Base-by-base conservation (phyloP, 768 basidiomycete species). In the Mycena albidolilacea region DNA sequence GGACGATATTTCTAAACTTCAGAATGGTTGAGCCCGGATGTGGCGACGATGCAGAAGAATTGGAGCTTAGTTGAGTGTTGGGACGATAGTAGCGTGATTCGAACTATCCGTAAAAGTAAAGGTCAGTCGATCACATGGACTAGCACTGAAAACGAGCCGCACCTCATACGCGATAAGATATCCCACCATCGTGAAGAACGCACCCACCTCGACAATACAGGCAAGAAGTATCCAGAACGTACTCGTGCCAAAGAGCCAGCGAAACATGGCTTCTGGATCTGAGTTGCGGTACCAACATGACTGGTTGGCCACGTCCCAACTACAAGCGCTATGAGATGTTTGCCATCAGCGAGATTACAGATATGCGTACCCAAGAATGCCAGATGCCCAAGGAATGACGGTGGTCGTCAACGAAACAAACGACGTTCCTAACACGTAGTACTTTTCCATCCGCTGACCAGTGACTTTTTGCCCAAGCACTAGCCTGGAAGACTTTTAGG, bases 81-180 rank as follows among this genome's bases (percentile, higher is more conserved):
- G 46, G 17, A 52, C 50, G 50, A 52, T 21, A 52, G 50, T 21
- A 21, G 50, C 50, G n/a, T 52, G 50, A 21, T 52, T 52, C 50
- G n/a, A 52, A 52, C 50, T 52, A 21, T 52, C n/a, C n/a, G 19
- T 52, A 23, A 52, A 52, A 5, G 19, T 52, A 23, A 52, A 52
- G n/a, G n/a, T 21, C n/a, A 52, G 50, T 52, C 21, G 11, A 11
- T 7, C n/a, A 21, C 50, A 21, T 21, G n/a, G 11, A 52, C 19
- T 10, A 23, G 50, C 50, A 21, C 50, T n/a, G 19, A 52, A 52
- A 2, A 52, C n/a, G 50, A 21, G 50, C 8, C 50, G 50, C n/a
- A 52, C 50, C 50, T 52, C 50, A 52, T 52, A 52, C n/a, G 50
- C 50, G n/a, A 52, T 52, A 52, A 52, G 50, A 52, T 52, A 52